Percentiles rank a stretch among this genome's conserved stretches.
Conservation (phyloP, 768 basidiomycete species). For the Tylopilus plumbeoviolaceoides region DNA sequence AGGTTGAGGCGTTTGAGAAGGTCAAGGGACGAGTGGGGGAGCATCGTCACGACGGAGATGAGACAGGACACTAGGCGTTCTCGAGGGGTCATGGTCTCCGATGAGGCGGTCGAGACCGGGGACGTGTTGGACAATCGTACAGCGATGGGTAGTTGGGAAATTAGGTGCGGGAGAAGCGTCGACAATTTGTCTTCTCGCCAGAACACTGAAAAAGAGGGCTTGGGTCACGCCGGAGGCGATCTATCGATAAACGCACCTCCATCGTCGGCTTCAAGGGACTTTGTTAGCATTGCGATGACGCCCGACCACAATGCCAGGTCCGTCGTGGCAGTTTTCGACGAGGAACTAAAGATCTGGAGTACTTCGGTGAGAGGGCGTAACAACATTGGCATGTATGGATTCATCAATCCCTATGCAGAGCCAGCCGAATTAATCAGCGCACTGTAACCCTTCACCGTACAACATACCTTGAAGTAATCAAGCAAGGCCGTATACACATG, state of each 20-base stretch:
- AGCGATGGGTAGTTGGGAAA: conserved; percentile 64
- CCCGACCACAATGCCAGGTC: conserved; percentile 58
- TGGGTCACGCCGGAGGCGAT: not conserved
- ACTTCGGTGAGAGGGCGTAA: conserved; percentile 62
- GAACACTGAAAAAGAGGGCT: conserved; percentile 51
- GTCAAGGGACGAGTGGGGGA: conserved; percentile 22
- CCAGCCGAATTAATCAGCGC: not conserved
- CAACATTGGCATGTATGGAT: conserved; percentile 83
- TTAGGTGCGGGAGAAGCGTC: conserved; percentile 53
- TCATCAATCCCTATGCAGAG: conserved; percentile 66
- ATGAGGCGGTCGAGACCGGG: not conserved
- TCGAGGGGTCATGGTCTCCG: not conserved
- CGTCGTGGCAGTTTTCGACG: conserved; percentile 16
- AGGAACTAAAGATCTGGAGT: conserved; percentile 47
- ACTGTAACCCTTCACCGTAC: too few relatives aligned
- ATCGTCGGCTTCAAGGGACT: conserved; percentile 75
- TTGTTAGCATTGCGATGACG: conserved; percentile 57
- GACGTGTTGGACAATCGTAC: conserved; percentile 25
- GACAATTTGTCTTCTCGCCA: conserved; percentile 85
- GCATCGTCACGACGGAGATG: conserved; percentile 11
- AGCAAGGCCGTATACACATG: conserved; percentile 69
- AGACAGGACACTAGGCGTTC: conserved; percentile 16
- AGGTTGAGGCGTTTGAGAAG: conserved; percentile 81
- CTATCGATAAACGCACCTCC: conserved; percentile 48
- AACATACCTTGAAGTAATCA: conserved; percentile 80